Evolutionary conservation across 331 rosid genomes (phyloP).

Genomic region (Pyracantha coccinea): DNA sequence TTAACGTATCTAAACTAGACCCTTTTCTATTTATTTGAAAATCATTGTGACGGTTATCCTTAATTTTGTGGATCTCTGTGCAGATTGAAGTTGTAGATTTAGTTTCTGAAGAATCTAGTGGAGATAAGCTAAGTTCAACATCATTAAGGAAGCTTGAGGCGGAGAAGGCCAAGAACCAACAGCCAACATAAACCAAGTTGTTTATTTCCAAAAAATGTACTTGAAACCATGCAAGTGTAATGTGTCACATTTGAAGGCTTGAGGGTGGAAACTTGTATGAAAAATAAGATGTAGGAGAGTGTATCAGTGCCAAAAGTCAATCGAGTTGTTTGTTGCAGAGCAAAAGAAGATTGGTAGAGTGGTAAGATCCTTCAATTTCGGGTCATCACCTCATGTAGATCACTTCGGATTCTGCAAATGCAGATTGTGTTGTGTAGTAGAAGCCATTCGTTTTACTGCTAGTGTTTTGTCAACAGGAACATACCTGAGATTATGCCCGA

Average conservation of each 20-base stretch:
- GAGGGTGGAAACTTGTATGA: not conserved
- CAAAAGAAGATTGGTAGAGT: conserved; percentile 51
- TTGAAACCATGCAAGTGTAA: not conserved
- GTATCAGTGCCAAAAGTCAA: conserved; percentile 12
- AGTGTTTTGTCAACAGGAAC: too few relatives aligned
- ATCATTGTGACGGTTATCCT: not conserved
- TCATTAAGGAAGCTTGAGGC: conserved; percentile 67
- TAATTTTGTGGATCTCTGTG: conserved; percentile 20
- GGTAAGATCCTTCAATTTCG: conserved; percentile 55
- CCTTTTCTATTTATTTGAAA: not conserved
- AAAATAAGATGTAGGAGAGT: too few relatives aligned
- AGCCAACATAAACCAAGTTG: not conserved
- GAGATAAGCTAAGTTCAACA: conserved; percentile 68
- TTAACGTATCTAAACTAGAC: not conserved
- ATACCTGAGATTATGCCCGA: too few relatives aligned
- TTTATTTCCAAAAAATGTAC: not conserved
- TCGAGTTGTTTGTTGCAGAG: conserved; percentile 60
- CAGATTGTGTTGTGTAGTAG: too few relatives aligned
- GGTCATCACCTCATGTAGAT: conserved; percentile 76
- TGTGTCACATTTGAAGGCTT: not conserved
- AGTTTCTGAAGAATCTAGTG: conserved; percentile 54
- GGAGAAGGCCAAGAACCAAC: conserved; percentile 40
- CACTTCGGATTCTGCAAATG: conserved; percentile 44
- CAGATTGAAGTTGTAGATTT: conserved; percentile 96
- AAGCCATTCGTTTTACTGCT: too few relatives aligned